Conservation (phyloP, 345 rosid species). For the Punica granatum region DNA sequence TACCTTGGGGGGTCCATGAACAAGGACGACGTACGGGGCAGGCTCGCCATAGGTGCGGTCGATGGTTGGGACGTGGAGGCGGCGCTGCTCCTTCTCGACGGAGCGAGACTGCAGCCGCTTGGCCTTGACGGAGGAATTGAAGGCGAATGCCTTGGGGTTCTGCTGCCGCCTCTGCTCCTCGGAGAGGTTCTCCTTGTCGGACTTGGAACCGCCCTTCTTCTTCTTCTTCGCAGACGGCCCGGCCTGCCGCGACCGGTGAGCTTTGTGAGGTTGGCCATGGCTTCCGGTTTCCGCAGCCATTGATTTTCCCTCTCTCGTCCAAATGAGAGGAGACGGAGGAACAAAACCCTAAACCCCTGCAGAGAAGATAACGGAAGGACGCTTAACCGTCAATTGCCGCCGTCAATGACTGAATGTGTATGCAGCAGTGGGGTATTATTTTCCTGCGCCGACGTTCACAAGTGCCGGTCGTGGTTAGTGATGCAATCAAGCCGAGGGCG, state of each 20-base stretch:
- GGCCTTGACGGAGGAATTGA: constrained; percentile 53
- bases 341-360: constrained; percentile 3
- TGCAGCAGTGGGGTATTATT: neutral
- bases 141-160: constrained; percentile 79
- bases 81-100: constrained; percentile 80
- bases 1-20: constrained; percentile 93
- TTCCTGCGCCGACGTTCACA: no score
- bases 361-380: neutral
- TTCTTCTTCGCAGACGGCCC: constrained; percentile 66
- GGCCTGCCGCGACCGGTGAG: constrained; percentile 60
- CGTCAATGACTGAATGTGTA: no score
- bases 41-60: constrained; percentile 80
- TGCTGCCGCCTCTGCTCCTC: constrained; percentile 26
- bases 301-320: neutral
- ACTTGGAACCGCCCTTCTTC: constrained; percentile 13
- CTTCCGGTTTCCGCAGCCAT: constrained; percentile 39
- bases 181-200: constrained; percentile 27
- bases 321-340: neutral
- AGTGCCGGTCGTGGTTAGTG: no score
- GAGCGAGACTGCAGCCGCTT: constrained; percentile 55
- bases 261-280: constrained; percentile 47
- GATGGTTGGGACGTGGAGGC: constrained; percentile 65
- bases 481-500: no score
- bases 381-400: neutral
- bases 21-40: constrained; percentile 78